Evolutionary conservation across 2,329 filamentous ascomycete genomes (phyloP), one percentile per base, ranked within the genome.

Genomic region (Xylaria sp.): DNA sequence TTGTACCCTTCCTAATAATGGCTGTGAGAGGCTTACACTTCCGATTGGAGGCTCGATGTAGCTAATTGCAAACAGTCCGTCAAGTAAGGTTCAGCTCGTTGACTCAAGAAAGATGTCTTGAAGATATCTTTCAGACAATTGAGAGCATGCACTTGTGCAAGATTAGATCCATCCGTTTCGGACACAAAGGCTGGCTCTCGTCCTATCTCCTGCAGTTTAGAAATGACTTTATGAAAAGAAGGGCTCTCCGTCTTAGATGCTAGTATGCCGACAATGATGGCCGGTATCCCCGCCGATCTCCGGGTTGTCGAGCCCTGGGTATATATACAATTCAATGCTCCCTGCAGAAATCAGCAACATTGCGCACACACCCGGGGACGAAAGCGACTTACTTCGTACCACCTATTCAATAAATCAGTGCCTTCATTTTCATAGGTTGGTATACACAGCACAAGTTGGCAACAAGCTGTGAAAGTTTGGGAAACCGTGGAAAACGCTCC

Each of bases 91-190:
- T 96, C 92, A 0, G 92, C 90, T 54, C 85, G 84, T 57, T 87
- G 86, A 27, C 91, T 83, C 17, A 98, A 81, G 51, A 87, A 86
- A 0, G 92, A 92, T 67, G 89, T 93, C 59, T 91, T 94, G 76
- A 97, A 95, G 2, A 97, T 89, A 66, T 96, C 93, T 72, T 95
- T 95, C 59, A 99, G 80, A 63, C 91, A 97, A 73, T 99, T 99
- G 72, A 97, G 85, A 0, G 95, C 93, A 75, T 99, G 95, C 0
- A 99, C 95, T 75, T 99, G 94, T 0, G 93, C 90, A 4, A 98
- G 78, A 40, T 90, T 89, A 2, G 84, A 84, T 29, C 83, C 86
- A 60, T 89, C 86, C 0, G 84, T 86, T 60, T 86, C 82, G 0
- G 82, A 80, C 41, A 83, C 79, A 9, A 74, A 77, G 3, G 84